phyloP scores from a whole-genome alignment of 2,329 filamentous ascomycete species.

The Aspergillus puulaauensis region DNA sequence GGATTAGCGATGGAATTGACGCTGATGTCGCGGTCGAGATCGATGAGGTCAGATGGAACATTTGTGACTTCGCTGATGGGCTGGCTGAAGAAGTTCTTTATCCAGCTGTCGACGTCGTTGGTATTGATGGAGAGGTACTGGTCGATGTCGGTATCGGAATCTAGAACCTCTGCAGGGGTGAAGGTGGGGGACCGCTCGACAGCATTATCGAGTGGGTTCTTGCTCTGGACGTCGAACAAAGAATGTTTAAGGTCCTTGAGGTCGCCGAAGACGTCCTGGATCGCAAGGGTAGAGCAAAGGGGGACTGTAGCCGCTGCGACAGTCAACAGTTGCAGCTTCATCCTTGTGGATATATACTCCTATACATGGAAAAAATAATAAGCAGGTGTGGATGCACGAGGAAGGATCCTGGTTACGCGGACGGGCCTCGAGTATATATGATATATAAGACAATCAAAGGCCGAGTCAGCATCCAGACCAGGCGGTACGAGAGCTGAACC shows the following conservation, averaged over 20 bases:
- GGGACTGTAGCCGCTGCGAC: conserved; percentile 29
- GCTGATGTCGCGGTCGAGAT: neutral
- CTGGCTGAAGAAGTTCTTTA: conserved; percentile 6
- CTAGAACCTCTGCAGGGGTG: neutral
- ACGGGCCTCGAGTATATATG: neutral
- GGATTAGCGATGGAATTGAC: conserved; percentile 25
- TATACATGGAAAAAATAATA: neutral
- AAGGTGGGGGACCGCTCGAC: conserved; percentile 6
- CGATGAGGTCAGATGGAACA: conserved; percentile 5
- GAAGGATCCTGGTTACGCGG: neutral
- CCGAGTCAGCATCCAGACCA: neutral
- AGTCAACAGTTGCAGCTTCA: conserved; percentile 13
- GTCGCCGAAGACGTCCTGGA: conserved; percentile 32
- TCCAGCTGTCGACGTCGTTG: conserved; percentile 2
- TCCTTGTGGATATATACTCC: neutral
- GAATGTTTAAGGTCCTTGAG: neutral
- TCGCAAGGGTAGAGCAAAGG: conserved; percentile 49
- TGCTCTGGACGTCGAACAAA: neutral
- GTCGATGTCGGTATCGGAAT: neutral
- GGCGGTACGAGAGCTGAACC: neutral
- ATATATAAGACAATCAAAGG: neutral
- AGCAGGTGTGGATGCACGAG: neutral
- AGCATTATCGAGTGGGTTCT: conserved; percentile 11
- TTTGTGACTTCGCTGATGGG: conserved; percentile 12
- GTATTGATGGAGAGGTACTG: neutral